Conservation (phyloP, 2,329 filamentous ascomycete species). For the Penicillium sp. region DNA sequence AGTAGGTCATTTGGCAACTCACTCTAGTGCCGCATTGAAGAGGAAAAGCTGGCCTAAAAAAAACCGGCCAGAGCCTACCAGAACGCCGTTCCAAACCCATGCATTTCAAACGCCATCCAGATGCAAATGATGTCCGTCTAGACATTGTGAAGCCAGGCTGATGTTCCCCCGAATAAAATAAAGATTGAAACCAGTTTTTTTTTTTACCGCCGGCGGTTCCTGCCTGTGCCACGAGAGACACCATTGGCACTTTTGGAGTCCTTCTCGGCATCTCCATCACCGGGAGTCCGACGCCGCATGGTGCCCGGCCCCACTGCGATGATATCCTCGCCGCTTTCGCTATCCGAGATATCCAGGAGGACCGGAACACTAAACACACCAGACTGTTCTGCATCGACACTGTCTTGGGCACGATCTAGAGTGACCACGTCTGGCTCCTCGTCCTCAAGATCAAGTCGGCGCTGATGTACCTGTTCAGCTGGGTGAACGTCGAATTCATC, state of each 20-base stretch:
- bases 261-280: conserved; percentile 49
- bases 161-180: not conserved
- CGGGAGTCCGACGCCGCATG: conserved; percentile 82
- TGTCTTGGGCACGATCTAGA: conserved; percentile 67
- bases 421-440: conserved; percentile 91
- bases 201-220: conserved; percentile 38
- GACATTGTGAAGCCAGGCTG: not conserved
- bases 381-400: conserved; percentile 57
- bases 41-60: not conserved
- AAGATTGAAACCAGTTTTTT: not conserved
- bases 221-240: conserved; percentile 29
- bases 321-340: conserved; percentile 91
- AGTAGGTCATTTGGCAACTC: not conserved
- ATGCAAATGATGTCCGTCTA: conserved; percentile 18
- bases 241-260: conserved; percentile 30
- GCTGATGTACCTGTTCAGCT: conserved; percentile 89
- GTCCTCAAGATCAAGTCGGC: conserved; percentile 86
- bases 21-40: not conserved
- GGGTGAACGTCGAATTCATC: conserved; percentile 99
- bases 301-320: conserved; percentile 72
- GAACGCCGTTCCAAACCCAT: not conserved
- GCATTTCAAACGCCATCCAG: conserved; percentile 13
- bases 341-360: conserved; percentile 87
- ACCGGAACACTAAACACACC: conserved; percentile 88
- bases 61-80: not conserved